Evolutionary conservation across 2,329 filamentous ascomycete species (phyloP).

Genomic region (Colletotrichum tropicale): DNA sequence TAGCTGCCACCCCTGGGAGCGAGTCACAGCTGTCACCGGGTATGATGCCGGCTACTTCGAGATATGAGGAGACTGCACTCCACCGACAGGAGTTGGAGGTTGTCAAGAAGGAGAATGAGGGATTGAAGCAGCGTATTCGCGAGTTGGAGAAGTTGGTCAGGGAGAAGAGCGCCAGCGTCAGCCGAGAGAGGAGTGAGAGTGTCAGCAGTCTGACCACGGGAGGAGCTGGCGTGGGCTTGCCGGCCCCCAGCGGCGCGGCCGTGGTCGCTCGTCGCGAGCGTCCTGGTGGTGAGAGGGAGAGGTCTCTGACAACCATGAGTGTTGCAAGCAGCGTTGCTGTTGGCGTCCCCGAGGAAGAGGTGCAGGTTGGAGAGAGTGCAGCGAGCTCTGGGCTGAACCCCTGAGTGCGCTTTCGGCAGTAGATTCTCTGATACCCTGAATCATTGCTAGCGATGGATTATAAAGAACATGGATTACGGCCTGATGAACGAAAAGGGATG

Average conservation of each 20-base stretch:
- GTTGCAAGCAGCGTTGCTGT: slow-evolving; percentile 49
- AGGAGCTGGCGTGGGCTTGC: slow-evolving; percentile 33
- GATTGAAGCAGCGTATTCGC: slow-evolving; percentile 62
- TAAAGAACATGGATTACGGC: neutral
- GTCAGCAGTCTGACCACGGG: slow-evolving; percentile 52
- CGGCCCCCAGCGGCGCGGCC: slow-evolving; percentile 32
- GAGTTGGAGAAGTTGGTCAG: slow-evolving; percentile 64
- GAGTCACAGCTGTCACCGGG: slow-evolving; percentile 55
- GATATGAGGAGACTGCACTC: slow-evolving; percentile 67
- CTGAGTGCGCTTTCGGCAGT: neutral
- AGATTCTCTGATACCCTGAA: neutral
- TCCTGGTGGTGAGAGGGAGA: slow-evolving; percentile 43
- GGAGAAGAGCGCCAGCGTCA: slow-evolving; percentile 51
- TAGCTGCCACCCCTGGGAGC: slow-evolving; percentile 39
- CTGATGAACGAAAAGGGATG: neutral
- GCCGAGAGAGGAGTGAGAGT: slow-evolving; percentile 55
- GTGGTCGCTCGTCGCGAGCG: slow-evolving; percentile 51
- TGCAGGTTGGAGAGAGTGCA: slow-evolving; percentile 67
- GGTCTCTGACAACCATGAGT: slow-evolving; percentile 46
- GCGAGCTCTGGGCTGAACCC: slow-evolving; percentile 47
- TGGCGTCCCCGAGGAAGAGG: slow-evolving; percentile 63
- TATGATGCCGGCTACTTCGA: slow-evolving; percentile 59
- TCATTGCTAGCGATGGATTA: neutral
- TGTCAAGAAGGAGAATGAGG: slow-evolving; percentile 69
- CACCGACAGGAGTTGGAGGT: slow-evolving; percentile 65